Percentiles rank a stretch among this genome's conserved stretches.
These are phyloP conservation scores for Mitragyna speciosa DNA, from an alignment of 257 asterid genomes.

Conservation along the genomic window DNA sequence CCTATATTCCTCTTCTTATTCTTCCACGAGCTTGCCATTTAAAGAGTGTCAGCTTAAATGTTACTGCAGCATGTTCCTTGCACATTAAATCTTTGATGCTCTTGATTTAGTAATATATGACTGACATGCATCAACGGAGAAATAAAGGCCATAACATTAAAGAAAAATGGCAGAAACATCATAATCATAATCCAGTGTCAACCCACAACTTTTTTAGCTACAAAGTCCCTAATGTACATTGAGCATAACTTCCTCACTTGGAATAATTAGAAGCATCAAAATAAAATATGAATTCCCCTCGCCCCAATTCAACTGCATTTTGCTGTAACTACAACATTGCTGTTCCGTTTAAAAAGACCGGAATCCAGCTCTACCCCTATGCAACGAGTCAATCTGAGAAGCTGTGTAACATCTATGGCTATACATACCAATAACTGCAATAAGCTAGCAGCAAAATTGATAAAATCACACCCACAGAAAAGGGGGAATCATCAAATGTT, in stretches of 20 bases:
- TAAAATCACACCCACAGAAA: constrained; percentile 18
- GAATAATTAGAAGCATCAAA: constrained; percentile 13
- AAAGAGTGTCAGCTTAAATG: too few relatives aligned
- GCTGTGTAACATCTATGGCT: constrained; percentile 19
- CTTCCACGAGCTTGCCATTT: too few relatives aligned
- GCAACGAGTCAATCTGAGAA: constrained; percentile 1
- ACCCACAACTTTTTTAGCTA: neutral
- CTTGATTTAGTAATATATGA: neutral
- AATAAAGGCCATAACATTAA: neutral
- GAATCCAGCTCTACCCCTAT: constrained; percentile 32
- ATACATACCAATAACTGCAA: constrained; percentile 15
- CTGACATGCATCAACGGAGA: neutral
- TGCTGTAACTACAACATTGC: constrained; percentile 24
- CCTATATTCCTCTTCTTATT: too few relatives aligned
- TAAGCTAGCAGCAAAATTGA: constrained; percentile 29
- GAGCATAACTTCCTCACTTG: constrained; percentile 8
- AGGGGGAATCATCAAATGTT: neutral
- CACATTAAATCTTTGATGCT: neutral
- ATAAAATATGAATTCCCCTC: neutral
- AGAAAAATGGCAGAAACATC: neutral
- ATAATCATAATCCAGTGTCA: neutral
- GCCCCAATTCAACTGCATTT: constrained; percentile 19
- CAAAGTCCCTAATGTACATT: constrained; percentile 8
- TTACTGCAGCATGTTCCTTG: too few relatives aligned
- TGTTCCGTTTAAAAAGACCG: constrained; percentile 36